Conservation (phyloP, 1,139 yeast genomes). For the Geotrichum reessii region DNA sequence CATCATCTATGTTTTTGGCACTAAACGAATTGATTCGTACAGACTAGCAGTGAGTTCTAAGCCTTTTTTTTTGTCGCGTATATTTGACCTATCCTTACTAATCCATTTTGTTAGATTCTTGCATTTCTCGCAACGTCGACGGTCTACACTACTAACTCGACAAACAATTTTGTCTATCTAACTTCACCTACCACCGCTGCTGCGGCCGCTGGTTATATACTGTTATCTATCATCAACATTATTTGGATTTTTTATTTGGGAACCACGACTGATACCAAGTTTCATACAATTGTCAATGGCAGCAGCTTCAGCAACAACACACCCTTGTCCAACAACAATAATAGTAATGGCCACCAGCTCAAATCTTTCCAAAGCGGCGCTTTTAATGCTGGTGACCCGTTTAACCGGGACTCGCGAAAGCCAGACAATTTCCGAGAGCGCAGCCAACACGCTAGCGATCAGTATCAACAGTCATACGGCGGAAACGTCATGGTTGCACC, state of each 20-base stretch:
- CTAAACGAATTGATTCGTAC: slow-evolving; percentile 66
- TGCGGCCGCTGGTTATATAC: slow-evolving; percentile 86
- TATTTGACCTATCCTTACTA: not conserved
- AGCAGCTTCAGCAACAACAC: not conserved
- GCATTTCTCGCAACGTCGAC: slow-evolving; percentile 49
- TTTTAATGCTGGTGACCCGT: slow-evolving; percentile 13
- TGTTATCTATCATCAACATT: slow-evolving; percentile 67
- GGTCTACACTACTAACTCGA: slow-evolving; percentile 74
- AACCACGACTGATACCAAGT: not conserved
- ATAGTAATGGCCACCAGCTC: not conserved
- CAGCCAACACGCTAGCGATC: not conserved
- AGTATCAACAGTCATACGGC: not conserved
- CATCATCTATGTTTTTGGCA: slow-evolving; percentile 56
- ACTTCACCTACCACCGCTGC: slow-evolving; percentile 62
- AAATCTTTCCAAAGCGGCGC: not conserved
- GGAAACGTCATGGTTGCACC: not conserved
- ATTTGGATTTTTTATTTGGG: slow-evolving; percentile 80
- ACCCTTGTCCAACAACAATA: not conserved
- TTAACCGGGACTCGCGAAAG: not conserved
- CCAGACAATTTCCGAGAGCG: not conserved
- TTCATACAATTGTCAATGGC: not conserved
- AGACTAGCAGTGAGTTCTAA: slow-evolving; percentile 44
- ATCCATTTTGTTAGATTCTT: slow-evolving; percentile 15
- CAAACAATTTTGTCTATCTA: slow-evolving; percentile 70
- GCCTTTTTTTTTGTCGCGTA: slow-evolving; percentile 26